Percentiles rank a stretch among this genome's conserved stretches.
Conservation (phyloP, 352 stramenopile species). For the Globisporangium ultimum region DNA sequence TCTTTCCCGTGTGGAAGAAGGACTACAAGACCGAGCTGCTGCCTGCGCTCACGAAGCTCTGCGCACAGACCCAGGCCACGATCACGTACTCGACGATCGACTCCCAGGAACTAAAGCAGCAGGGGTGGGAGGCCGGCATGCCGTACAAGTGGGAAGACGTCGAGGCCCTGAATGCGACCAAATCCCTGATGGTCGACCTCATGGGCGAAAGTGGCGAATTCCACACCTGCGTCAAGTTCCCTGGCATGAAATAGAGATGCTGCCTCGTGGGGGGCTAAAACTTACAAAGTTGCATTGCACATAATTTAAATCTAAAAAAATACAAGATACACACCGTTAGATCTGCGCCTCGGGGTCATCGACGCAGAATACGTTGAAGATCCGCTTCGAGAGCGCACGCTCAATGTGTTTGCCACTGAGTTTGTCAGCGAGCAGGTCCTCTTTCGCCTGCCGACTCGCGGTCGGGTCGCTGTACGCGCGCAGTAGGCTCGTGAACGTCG, state of each 20-base stretch:
- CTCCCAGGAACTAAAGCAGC: conserved; percentile 14
- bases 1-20: conserved; percentile 81
- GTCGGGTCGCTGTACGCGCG: conserved; percentile 39
- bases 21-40: conserved; percentile 62
- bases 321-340: conserved; percentile 9
- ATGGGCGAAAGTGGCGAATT: conserved; percentile 91
- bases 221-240: conserved; percentile 84
- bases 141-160: conserved; percentile 36
- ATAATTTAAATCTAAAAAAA: not conserved
- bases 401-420: conserved; percentile 36
- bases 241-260: conserved; percentile 36
- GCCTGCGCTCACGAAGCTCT: conserved; percentile 51
- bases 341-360: conserved; percentile 30
- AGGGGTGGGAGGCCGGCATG: conserved; percentile 30
- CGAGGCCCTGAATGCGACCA: conserved; percentile 21
- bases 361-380: conserved; percentile 54
- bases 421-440: conserved; percentile 56
- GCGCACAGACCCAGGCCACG: conserved; percentile 30
- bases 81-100: conserved; percentile 66
- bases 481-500: conserved; percentile 53
- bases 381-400: conserved; percentile 44
- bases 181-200: conserved; percentile 38
- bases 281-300: not conserved
- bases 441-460: conserved; percentile 31
- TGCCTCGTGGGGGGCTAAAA: not conserved